Evolutionary conservation across 345 rosid genomes (phyloP).

Genomic region (Populus euphratica): DNA sequence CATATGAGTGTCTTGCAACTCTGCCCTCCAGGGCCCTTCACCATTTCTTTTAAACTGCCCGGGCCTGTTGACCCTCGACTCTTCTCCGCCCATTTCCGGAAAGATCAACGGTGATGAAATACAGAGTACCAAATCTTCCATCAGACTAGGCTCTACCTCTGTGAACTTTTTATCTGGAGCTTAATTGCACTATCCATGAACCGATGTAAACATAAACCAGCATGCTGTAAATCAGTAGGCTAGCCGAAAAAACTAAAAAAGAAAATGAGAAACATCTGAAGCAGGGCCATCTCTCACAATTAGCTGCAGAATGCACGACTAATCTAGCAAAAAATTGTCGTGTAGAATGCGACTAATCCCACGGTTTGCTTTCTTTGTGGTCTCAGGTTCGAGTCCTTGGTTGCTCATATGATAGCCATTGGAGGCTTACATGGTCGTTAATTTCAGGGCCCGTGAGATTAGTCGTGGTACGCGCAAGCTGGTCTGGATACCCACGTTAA

Average conservation of each 20-base stretch:
- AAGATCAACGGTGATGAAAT: conserved; percentile 48
- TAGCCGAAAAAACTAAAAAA: not conserved
- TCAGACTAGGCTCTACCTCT: not conserved
- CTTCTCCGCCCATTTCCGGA: conserved; percentile 36
- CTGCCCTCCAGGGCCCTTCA: conserved; percentile 57
- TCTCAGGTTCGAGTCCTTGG: no score
- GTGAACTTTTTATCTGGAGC: not conserved
- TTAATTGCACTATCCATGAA: not conserved
- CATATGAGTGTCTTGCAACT: conserved; percentile 48
- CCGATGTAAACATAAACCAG: not conserved
- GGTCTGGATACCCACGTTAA: no score
- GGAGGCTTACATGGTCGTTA: no score
- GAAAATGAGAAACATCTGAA: not conserved
- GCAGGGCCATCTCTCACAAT: not conserved
- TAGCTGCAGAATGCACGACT: not conserved
- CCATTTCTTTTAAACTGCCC: conserved; percentile 56
- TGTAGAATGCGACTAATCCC: no score
- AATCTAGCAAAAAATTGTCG: no score
- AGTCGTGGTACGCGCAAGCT: no score
- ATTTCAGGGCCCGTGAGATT: no score
- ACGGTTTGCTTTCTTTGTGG: no score
- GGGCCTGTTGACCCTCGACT: conserved; percentile 77
- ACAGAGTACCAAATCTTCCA: not conserved
- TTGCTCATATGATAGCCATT: no score
- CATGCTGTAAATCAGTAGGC: not conserved